phyloP scores from a whole-genome alignment of 805 yeast species.

The Myxozyma lipomycoides region DNA sequence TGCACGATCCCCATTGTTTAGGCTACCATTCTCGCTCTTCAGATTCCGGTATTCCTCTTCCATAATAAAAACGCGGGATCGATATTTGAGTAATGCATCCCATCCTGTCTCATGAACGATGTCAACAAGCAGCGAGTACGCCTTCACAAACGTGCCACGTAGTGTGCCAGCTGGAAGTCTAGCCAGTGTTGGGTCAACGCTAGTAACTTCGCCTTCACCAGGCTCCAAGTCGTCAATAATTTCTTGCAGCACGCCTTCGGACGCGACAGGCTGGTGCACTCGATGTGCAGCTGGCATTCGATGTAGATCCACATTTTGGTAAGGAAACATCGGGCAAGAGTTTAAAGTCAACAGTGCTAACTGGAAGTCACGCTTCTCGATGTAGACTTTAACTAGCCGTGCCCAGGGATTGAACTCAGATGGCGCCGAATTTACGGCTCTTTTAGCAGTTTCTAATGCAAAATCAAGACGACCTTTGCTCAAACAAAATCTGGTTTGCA shows the following conservation, averaged over 20 bases:
- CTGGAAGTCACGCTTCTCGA: slow-evolving; percentile 51
- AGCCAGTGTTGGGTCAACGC: slow-evolving; percentile 47
- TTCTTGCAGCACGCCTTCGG: slow-evolving; percentile 48
- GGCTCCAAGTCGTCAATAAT: slow-evolving; percentile 36
- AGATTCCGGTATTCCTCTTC: slow-evolving; percentile 57
- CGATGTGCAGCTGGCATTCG: slow-evolving; percentile 45
- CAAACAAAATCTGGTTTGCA: slow-evolving; percentile 63
- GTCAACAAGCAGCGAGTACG: slow-evolving; percentile 67
- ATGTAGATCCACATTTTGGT: slow-evolving; percentile 45
- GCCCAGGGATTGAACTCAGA: slow-evolving; percentile 75
- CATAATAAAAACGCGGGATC: slow-evolving; percentile 78
- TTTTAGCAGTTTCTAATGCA: slow-evolving; percentile 57
- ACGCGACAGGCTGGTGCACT: slow-evolving; percentile 49
- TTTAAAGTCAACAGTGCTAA: slow-evolving; percentile 65
- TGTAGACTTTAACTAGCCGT: slow-evolving; percentile 55
- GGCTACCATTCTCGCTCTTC: slow-evolving; percentile 27
- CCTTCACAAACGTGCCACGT: slow-evolving; percentile 52
- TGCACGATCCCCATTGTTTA: slow-evolving; percentile 19
- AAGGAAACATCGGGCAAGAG: slow-evolving; percentile 65
- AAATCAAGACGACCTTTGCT: slow-evolving; percentile 49
- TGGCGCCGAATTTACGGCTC: slow-evolving; percentile 66
- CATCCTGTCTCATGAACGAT: slow-evolving; percentile 73
- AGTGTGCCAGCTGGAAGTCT: slow-evolving; percentile 51
- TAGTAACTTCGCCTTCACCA: slow-evolving; percentile 27
- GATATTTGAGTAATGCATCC: slow-evolving; percentile 64